Percentiles rank a stretch among this genome's conserved stretches.
Conservation (phyloP, 2,329 filamentous ascomycete species). For the Madurella fahalii region DNA sequence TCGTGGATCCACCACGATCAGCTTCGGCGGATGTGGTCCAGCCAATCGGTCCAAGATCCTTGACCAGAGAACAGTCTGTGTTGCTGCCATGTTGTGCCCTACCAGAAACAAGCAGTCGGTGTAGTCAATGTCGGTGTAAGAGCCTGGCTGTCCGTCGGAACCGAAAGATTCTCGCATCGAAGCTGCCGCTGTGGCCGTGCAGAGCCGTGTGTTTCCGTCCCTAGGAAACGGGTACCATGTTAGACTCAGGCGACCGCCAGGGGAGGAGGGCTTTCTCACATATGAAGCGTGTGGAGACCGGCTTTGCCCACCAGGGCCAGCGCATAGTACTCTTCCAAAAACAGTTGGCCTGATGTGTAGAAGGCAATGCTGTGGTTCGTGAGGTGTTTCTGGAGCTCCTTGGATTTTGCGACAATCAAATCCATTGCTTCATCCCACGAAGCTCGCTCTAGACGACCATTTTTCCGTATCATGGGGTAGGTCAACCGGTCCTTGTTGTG, state of each 20-base stretch:
- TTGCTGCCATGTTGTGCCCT: slow-evolving; percentile 35
- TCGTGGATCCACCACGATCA: slow-evolving; percentile 36
- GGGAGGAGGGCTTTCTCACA: slow-evolving; percentile 24
- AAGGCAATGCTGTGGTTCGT: slow-evolving; percentile 37
- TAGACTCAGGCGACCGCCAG: background rate
- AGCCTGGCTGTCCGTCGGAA: slow-evolving; percentile 35
- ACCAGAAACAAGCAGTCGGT: slow-evolving; percentile 36
- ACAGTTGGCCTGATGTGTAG: slow-evolving; percentile 36
- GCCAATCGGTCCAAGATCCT: slow-evolving; percentile 33
- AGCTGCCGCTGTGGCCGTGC: slow-evolving; percentile 36
- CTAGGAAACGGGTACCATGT: slow-evolving; percentile 17
- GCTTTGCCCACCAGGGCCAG: slow-evolving; percentile 37
- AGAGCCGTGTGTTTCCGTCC: slow-evolving; percentile 38
- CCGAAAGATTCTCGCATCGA: slow-evolving; percentile 38
- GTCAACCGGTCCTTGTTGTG: slow-evolving; percentile 30
- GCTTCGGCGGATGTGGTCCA: slow-evolving; percentile 33
- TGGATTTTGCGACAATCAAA: slow-evolving; percentile 31
- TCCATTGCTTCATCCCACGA: slow-evolving; percentile 38
- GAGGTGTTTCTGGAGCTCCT: slow-evolving; percentile 29
- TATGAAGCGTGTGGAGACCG: slow-evolving; percentile 35
- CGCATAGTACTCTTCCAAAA: slow-evolving; percentile 38
- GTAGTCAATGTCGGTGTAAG: slow-evolving; percentile 35
- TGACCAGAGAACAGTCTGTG: slow-evolving; percentile 37
- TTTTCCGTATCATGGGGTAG: slow-evolving; percentile 32
- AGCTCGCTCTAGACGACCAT: slow-evolving; percentile 33